Conservation (phyloP, 139 green algal species). For the Chlorokybus atmophyticus region DNA sequence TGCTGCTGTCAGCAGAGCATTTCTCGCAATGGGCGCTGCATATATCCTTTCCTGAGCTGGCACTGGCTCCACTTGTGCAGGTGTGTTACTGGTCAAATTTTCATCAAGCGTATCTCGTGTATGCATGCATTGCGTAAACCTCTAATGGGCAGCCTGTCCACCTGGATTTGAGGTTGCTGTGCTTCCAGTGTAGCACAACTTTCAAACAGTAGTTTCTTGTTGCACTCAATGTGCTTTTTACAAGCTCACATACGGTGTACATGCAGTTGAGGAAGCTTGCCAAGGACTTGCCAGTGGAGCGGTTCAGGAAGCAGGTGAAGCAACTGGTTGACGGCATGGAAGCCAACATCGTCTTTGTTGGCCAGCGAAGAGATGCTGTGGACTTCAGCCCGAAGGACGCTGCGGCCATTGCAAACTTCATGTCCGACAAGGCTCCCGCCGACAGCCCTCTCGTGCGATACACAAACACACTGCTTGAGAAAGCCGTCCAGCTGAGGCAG, state of each 20-base stretch:
- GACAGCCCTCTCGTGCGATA: too few species aligned
- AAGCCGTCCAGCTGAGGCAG: too few species aligned
- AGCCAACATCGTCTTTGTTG: constrained; percentile 39
- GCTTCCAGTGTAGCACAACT: neutral
- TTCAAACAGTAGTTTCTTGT: neutral
- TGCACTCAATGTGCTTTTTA: neutral
- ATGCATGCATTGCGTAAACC: neutral
- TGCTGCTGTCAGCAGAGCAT: constrained; percentile 68
- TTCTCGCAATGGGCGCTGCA: constrained; percentile 58
- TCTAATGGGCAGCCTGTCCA: neutral
- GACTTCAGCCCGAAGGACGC: constrained; percentile 64
- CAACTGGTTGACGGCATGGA: constrained; percentile 18
- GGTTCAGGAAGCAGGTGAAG: constrained; percentile 41
- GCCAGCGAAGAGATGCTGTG: constrained; percentile 39
- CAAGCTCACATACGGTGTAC: neutral
- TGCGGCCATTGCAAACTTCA: constrained; percentile 5
- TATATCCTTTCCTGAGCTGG: constrained; percentile 78
- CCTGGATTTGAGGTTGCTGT: neutral
- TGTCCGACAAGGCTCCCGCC: too few species aligned
- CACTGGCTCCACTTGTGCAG: constrained; percentile 29
- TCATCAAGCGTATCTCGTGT: constrained; percentile 1
- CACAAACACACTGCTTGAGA: too few species aligned
- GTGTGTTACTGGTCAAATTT: neutral
- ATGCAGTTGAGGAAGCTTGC: constrained; percentile 58
- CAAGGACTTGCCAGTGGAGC: constrained; percentile 59